These are phyloP conservation scores for Graphilbum ipis-grandicollis DNA, from an alignment of 2,329 filamentous ascomycete species.

Conservation along the genomic window DNA sequence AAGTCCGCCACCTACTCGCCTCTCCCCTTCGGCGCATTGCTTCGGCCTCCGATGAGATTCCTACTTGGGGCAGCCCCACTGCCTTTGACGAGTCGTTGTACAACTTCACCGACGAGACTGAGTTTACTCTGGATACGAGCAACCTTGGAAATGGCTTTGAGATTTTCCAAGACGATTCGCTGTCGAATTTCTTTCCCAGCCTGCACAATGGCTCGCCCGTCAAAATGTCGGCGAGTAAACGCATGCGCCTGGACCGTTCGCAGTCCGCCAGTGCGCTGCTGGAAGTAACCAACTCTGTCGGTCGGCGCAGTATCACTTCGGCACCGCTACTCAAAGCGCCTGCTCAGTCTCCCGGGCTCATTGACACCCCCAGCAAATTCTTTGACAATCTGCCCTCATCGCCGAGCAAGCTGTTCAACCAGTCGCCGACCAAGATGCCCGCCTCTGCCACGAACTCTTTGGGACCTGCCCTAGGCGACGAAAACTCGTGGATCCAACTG, in stretches of 20 bases:
- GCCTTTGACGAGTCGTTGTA: slow-evolving; percentile 42
- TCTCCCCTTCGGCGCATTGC: slow-evolving; percentile 44
- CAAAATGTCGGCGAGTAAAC: slow-evolving; percentile 39
- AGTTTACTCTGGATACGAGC: slow-evolving; percentile 28
- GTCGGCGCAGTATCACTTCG: slow-evolving; percentile 32
- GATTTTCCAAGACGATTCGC: slow-evolving; percentile 35
- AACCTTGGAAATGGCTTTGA: slow-evolving; percentile 32
- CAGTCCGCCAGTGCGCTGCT: slow-evolving; percentile 43
- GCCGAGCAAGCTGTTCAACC: slow-evolving; percentile 31
- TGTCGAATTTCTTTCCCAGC: slow-evolving; percentile 25
- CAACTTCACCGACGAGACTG: slow-evolving; percentile 25
- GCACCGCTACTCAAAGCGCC: slow-evolving; percentile 33
- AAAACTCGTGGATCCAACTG: slow-evolving; percentile 23
- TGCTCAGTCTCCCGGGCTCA: slow-evolving; percentile 18
- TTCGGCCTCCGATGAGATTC: slow-evolving; percentile 16
- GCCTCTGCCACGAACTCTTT: neutral
- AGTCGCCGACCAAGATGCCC: slow-evolving; percentile 20
- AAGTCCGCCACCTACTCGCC: slow-evolving; percentile 64
- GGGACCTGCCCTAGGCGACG: slow-evolving; percentile 16
- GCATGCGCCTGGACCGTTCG: slow-evolving; percentile 45
- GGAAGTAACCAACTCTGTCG: slow-evolving; percentile 37
- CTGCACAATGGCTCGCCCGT: slow-evolving; percentile 44
- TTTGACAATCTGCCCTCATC: slow-evolving; percentile 39
- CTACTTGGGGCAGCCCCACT: slow-evolving; percentile 45
- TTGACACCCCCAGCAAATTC: slow-evolving; percentile 40